Evolutionary conservation across 169 alveolate genomes (phyloP).

Genomic region (Theileria parva): DNA sequence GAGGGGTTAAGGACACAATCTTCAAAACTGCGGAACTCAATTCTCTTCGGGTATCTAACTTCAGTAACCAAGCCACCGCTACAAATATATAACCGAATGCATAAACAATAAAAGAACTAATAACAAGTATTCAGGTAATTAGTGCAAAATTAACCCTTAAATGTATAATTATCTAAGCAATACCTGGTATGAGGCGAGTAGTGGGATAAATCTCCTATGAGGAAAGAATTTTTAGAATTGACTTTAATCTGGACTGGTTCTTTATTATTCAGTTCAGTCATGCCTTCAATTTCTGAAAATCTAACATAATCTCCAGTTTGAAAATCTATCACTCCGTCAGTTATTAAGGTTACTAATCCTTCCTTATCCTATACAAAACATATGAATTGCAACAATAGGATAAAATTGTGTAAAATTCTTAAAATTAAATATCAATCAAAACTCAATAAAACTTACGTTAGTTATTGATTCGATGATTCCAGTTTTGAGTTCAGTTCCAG

Average conservation of each 20-base stretch:
- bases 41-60: slow-evolving; percentile 86
- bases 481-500: slow-evolving; percentile 86
- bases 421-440: background rate
- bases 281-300: slow-evolving; percentile 95
- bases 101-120: background rate
- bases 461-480: slow-evolving; percentile 83
- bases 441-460: slow-evolving; percentile 32
- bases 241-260: slow-evolving; percentile 88
- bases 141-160: background rate
- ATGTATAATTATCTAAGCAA: slow-evolving; percentile 33
- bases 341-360: slow-evolving; percentile 40
- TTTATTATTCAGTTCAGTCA: slow-evolving; percentile 90
- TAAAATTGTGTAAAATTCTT: slow-evolving; percentile 19
- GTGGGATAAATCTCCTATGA: slow-evolving; percentile 86
- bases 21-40: slow-evolving; percentile 80
- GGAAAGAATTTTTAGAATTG: slow-evolving; percentile 85
- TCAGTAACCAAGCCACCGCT: slow-evolving; percentile 78
- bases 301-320: slow-evolving; percentile 94
- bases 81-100: background rate
- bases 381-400: background rate
- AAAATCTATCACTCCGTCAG: slow-evolving; percentile 73
- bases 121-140: too few relatives aligned
- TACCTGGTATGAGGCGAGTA: slow-evolving; percentile 68
- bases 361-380: slow-evolving; percentile 38
- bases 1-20: slow-evolving; percentile 83